A percentile compares a stretch with the other conserved stretches of the same genome.
phyloP scores from a whole-genome alignment of 2,329 filamentous ascomycete genomes.

The Colletotrichum liaoningense region DNA sequence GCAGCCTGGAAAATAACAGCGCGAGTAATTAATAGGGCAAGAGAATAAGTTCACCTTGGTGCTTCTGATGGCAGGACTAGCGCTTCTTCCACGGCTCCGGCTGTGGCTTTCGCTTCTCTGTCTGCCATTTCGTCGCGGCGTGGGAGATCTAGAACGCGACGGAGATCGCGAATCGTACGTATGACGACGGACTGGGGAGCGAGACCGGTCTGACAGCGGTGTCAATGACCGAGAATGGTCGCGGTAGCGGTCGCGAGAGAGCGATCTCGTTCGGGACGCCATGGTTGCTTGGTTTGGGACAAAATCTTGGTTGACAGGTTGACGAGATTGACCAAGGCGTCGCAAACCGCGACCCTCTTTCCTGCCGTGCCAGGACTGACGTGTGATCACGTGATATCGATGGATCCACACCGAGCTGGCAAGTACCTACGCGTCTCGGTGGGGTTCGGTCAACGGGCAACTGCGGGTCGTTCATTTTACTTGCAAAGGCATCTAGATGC shows the following conservation, averaged over 20 bases:
- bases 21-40: constrained; percentile 30
- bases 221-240: constrained; percentile 50
- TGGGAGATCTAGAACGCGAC: constrained; percentile 45
- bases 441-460: neutral
- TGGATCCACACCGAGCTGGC: neutral
- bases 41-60: constrained; percentile 59
- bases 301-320: neutral
- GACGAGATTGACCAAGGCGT: neutral
- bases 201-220: constrained; percentile 48
- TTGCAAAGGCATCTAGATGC: too few species aligned
- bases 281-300: constrained; percentile 7
- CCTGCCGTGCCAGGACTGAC: neutral
- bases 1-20: neutral
- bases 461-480: too few species aligned
- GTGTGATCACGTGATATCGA: neutral
- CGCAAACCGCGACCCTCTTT: constrained; percentile 3
- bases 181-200: constrained; percentile 46
- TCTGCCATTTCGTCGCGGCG: constrained; percentile 50
- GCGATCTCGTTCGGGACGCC: constrained; percentile 38
- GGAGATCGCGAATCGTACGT: constrained; percentile 44
- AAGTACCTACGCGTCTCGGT: neutral
- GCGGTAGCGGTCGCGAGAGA: constrained; percentile 43
- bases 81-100: constrained; percentile 42
- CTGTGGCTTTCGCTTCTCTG: constrained; percentile 44
- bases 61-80: constrained; percentile 52